Percentiles rank a stretch among this genome's conserved stretches.
Evolutionary conservation across 495 filamentous ascomycete species (phyloP).

Genomic region (Clohesyomyces aquaticus): DNA sequence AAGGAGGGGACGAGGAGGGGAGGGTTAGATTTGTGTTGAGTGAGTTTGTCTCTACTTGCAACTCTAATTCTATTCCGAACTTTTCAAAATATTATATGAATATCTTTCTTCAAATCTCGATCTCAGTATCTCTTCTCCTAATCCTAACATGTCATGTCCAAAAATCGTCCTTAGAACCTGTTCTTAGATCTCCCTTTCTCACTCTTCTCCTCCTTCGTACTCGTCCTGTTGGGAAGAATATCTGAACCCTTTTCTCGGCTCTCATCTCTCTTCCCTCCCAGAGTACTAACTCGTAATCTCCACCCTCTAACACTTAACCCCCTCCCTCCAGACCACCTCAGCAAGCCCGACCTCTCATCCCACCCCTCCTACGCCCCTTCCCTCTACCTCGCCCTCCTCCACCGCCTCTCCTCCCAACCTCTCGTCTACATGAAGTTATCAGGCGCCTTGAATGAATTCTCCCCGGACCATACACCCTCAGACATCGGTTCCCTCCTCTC

Average conservation of each 20-base stretch:
- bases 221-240: too few species aligned
- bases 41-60: too few species aligned
- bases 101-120: too few species aligned
- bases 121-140: too few species aligned
- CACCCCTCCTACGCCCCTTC: slow-evolving; percentile 4
- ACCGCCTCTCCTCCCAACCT: slow-evolving; percentile 8
- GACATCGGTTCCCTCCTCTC: slow-evolving; percentile 49
- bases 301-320: too few species aligned
- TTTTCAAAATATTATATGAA: too few species aligned
- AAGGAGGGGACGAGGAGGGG: slow-evolving; percentile 53
- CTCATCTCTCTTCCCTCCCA: background rate
- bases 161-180: too few species aligned
- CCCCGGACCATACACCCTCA: slow-evolving; percentile 42
- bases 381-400: slow-evolving; percentile 41
- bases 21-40: slow-evolving; percentile 70
- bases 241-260: too few species aligned
- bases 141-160: too few species aligned
- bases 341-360: slow-evolving; percentile 74
- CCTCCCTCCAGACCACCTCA: slow-evolving; percentile 69
- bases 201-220: too few species aligned
- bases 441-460: slow-evolving; percentile 75
- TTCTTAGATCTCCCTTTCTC: too few species aligned
- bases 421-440: slow-evolving; percentile 86
- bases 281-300: slow-evolving; percentile 4
- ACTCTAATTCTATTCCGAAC: too few species aligned